phyloP scores from a whole-genome alignment of 306 rosid species.

The Begonia fuchsioides region DNA sequence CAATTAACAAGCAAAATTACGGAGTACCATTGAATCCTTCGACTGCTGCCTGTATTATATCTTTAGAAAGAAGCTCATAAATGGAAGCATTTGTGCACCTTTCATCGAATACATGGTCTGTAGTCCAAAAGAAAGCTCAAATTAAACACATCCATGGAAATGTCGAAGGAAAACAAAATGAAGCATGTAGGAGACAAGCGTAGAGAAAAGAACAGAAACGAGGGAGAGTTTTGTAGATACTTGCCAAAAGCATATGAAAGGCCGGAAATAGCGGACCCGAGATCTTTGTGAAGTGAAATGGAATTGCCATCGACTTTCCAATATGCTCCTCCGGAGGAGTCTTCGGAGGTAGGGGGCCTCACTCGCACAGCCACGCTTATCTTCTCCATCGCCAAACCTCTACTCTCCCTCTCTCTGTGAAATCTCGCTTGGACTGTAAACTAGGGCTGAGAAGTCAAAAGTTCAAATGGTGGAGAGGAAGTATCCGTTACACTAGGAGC shows the following conservation, averaged over 20 bases:
- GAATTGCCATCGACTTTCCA: slow-evolving; percentile 88
- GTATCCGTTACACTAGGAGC: background rate
- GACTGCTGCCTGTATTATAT: slow-evolving; percentile 70
- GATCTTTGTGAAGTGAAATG: slow-evolving; percentile 69
- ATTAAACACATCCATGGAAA: background rate
- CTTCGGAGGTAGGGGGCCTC: slow-evolving; percentile 46
- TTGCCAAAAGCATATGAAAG: slow-evolving; percentile 73
- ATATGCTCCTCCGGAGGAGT: slow-evolving; percentile 32
- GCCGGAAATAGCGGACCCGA: slow-evolving; percentile 65
- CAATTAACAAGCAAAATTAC: background rate
- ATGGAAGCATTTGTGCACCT: slow-evolving; percentile 49
- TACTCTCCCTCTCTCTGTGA: slow-evolving; percentile 2
- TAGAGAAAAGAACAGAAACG: background rate
- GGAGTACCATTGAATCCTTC: slow-evolving; percentile 77
- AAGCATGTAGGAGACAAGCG: background rate
- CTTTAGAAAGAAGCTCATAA: slow-evolving; percentile 68
- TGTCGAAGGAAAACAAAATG: background rate
- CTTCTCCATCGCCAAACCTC: slow-evolving; percentile 55
- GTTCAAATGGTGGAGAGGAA: no score
- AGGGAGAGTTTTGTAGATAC: background rate
- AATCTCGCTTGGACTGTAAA: background rate
- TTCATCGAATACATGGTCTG: slow-evolving; percentile 84
- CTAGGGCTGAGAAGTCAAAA: background rate
- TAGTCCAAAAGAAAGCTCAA: slow-evolving; percentile 1
- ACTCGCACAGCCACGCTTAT: slow-evolving; percentile 80